Evolutionary conservation across 768 basidiomycete species (phyloP).

Genomic region (Cantharellus anzutake): DNA sequence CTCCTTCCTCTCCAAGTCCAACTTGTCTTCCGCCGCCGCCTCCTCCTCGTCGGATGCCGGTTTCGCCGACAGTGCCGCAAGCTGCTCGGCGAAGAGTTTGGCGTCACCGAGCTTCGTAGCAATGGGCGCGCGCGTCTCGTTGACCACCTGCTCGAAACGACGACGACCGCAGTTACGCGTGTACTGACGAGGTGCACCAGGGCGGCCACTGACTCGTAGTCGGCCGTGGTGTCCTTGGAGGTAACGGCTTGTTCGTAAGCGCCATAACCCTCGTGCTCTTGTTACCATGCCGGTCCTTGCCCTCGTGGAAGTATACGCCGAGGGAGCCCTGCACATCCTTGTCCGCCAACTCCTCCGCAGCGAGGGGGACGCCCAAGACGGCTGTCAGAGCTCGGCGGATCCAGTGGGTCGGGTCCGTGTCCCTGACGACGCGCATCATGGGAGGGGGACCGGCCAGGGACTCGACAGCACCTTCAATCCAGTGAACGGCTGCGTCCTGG

Average conservation of each 20-base stretch:
- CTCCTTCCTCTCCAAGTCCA: too few relatives aligned
- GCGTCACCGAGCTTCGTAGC: too few relatives aligned
- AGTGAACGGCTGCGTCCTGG: slow-evolving; percentile 4
- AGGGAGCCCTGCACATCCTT: neutral
- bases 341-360: slow-evolving; percentile 5
- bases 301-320: too few relatives aligned
- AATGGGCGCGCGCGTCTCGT: too few relatives aligned
- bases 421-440: slow-evolving; percentile 1
- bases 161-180: too few relatives aligned
- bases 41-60: neutral
- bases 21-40: neutral
- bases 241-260: slow-evolving; percentile 13
- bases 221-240: slow-evolving; percentile 11
- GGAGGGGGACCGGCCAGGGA: slow-evolving; percentile 3
- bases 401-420: slow-evolving; percentile 3
- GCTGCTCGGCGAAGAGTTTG: too few relatives aligned
- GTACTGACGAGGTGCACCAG: too few relatives aligned
- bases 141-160: too few relatives aligned
- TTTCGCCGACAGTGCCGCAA: neutral
- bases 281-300: too few relatives aligned
- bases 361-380: slow-evolving; percentile 3
- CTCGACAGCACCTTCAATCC: slow-evolving; percentile 3
- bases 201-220: slow-evolving; percentile 16
- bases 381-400: slow-evolving; percentile 5
- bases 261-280: slow-evolving; percentile 9